These are phyloP conservation scores for Yamadazyma trypodendri DNA, from an alignment of 1,139 yeast species.

Conservation along the genomic window DNA sequence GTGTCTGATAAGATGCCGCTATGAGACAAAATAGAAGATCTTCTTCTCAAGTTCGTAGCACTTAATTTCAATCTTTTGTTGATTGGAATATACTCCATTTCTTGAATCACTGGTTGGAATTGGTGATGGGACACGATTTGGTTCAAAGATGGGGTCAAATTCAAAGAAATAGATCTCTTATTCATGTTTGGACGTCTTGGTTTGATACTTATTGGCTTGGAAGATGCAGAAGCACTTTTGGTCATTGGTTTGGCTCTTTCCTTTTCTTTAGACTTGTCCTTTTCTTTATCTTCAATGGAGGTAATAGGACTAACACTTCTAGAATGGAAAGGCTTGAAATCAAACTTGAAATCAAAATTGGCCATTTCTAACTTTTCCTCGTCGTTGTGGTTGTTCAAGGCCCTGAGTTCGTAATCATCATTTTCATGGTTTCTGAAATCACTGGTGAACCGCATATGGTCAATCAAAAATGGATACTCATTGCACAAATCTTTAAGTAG, in stretches of 20 bases:
- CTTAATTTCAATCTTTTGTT: conserved; percentile 51
- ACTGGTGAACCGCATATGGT: conserved; percentile 63
- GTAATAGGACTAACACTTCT: conserved; percentile 18
- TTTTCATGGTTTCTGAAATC: conserved; percentile 37
- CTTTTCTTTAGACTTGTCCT: conserved; percentile 2
- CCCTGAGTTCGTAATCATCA: conserved; percentile 5
- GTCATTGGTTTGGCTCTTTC: not conserved
- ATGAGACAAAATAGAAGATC: conserved; percentile 54
- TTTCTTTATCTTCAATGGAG: conserved; percentile 9
- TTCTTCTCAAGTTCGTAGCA: conserved; percentile 38
- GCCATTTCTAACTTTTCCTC: conserved; percentile 10
- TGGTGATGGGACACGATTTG: conserved; percentile 10
- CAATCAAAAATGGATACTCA: conserved; percentile 56
- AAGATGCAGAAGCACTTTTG: not conserved
- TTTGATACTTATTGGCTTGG: conserved; percentile 8
- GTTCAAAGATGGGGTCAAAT: conserved; percentile 12
- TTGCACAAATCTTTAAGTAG: conserved; percentile 52
- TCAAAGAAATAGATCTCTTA: conserved; percentile 12
- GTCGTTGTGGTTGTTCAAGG: not conserved
- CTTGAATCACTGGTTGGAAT: conserved; percentile 18
- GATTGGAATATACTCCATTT: conserved; percentile 46
- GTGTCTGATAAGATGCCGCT: conserved; percentile 61
- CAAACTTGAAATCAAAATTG: conserved; percentile 15
- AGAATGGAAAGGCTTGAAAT: conserved; percentile 17
- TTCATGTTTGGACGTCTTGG: conserved; percentile 9